phyloP scores from a whole-genome alignment of 805 yeast species.

The Grigorovia humatica region DNA sequence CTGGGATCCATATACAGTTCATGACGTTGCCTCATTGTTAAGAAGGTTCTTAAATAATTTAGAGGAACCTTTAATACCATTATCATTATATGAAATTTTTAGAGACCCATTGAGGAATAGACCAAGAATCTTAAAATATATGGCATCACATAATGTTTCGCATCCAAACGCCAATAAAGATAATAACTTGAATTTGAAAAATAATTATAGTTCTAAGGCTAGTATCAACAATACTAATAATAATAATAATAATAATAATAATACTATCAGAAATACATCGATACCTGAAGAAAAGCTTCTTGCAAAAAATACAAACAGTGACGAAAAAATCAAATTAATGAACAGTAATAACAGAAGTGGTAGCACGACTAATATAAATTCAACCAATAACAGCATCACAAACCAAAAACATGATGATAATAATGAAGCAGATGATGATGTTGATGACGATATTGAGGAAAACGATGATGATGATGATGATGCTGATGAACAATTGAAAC shows the following conservation, averaged over 20 bases:
- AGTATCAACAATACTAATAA: not conserved
- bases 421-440: not conserved
- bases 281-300: not conserved
- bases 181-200: conserved; percentile 8
- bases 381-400: not conserved
- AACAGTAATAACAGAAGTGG: not conserved
- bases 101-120: conserved; percentile 64
- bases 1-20: conserved; percentile 93
- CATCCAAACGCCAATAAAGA: conserved; percentile 29
- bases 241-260: not conserved
- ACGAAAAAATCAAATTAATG: not conserved
- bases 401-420: not conserved
- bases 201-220: not conserved
- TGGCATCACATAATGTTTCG: conserved; percentile 36
- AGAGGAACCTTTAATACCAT: conserved; percentile 87
- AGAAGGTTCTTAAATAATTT: conserved; percentile 78
- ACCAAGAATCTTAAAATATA: conserved; percentile 56
- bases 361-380: not conserved
- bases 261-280: not conserved
- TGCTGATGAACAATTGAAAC: conserved; percentile 5
- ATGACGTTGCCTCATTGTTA: conserved; percentile 88
- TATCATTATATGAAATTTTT: conserved; percentile 63
- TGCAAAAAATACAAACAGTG: not conserved
- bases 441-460: conserved; percentile 1
- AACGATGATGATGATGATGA: conserved; percentile 2